phyloP scores from a whole-genome alignment of 768 basidiomycete genomes.

The Collybia nuda region DNA sequence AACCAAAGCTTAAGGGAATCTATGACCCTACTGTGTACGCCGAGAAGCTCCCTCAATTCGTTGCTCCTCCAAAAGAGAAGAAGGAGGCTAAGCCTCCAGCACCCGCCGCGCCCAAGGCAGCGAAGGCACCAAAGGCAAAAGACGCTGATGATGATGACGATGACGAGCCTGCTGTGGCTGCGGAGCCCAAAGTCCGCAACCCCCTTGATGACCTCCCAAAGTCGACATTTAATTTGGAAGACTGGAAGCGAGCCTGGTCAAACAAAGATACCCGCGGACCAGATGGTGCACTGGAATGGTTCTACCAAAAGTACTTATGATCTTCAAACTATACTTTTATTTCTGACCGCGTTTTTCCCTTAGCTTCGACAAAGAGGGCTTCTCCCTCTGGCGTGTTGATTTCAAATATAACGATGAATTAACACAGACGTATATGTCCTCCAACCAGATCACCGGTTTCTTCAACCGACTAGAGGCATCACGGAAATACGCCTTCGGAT shows the following conservation, averaged over 20 bases:
- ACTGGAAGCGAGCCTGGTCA: conserved; percentile 97
- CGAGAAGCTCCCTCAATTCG: conserved; percentile 72
- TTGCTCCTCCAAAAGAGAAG: conserved; percentile 76
- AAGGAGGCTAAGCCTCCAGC: conserved; percentile 64
- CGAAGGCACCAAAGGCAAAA: conserved; percentile 61
- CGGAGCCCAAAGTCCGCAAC: conserved; percentile 92
- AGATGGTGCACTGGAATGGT: conserved; percentile 90
- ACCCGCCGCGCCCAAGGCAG: conserved; percentile 50
- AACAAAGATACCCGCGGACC: conserved; percentile 94
- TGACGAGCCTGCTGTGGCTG: conserved; percentile 69
- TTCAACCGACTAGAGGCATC: conserved; percentile 98
- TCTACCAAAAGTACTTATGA: conserved; percentile 83
- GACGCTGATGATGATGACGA: conserved; percentile 71
- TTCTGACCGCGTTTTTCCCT: background rate
- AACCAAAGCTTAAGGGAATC: conserved; percentile 69
- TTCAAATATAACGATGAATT: conserved; percentile 49
- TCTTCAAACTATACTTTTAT: background rate
- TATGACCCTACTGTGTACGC: conserved; percentile 59
- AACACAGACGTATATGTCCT: conserved; percentile 90
- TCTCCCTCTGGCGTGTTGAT: conserved; percentile 88
- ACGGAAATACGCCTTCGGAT: conserved; percentile 95
- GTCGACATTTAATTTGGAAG: conserved; percentile 85
- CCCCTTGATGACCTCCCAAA: conserved; percentile 91
- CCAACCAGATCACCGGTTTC: conserved; percentile 92
- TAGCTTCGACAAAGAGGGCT: conserved; percentile 87